Base-by-base conservation (phyloP, 495 filamentous ascomycete species). In the Penicillium simplicissimum region DNA sequence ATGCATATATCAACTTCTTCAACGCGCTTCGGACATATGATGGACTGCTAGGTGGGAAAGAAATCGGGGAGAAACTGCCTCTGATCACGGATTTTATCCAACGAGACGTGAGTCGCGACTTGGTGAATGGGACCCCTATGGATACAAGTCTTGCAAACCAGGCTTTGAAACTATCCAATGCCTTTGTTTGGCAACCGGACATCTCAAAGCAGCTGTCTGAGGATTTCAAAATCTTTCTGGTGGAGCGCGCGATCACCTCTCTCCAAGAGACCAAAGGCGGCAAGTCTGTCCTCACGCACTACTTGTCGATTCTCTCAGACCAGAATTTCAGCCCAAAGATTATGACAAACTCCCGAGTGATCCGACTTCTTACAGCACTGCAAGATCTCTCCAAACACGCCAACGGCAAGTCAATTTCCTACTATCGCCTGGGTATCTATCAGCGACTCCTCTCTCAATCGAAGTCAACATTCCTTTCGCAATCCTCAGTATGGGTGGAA, bases 1-100 rank as follows among this genome's bases (percentile, higher is more conserved):
- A 98, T 74, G 88, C 92, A 17, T 97, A 98, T 69, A 84, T 87
- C 68, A 87, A 88, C 61, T 80, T 98, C 51, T 85, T 88, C 19
- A 84, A 84, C n/a, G 85, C 87, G 13, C 73, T 96, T 57, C 87
- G 89, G 62, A 85, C 88, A 8, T 95, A 93, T 53, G 90, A 93
- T 55, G 87, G 88, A 40, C 70, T 92, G 13, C 89, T 90, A 1
- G 85, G 92, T 37, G 78, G 84, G 25, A 83, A 88, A 40, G 86
- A 88, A 15, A 79, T 97, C 67, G 79, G 82, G 45, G 83, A 83
- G n/a, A 93, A 94, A 69, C 85, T 97, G 68, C 81, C 81, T 14
- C 72, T 89, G 13, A 80, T 98, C 28, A 84, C 85, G 55, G 85
- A 88, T 48, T 96, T 90, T 65, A 88, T 97, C 35, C 86, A 87